Conservation (phyloP, 495 filamentous ascomycete species). For the Xylaria telfairii region DNA sequence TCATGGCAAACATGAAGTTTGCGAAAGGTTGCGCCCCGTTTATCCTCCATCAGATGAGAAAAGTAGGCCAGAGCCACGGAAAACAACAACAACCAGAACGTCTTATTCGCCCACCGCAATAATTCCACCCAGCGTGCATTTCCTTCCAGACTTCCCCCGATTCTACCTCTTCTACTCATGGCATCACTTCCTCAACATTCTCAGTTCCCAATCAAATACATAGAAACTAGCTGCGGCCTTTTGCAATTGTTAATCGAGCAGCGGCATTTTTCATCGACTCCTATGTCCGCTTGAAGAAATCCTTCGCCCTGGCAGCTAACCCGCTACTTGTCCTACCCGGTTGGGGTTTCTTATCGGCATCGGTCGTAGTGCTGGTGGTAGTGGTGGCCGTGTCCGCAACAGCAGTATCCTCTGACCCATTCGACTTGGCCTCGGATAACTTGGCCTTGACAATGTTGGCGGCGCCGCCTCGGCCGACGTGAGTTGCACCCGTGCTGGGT, state of each 20-base stretch:
- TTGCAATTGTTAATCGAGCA: not conserved
- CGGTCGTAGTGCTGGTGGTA: too few relatives aligned
- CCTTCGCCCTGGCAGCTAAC: conserved; percentile 61
- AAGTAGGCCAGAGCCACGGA: not conserved
- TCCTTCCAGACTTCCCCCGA: not conserved
- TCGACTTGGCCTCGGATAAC: not conserved
- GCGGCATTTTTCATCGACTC: conserved; percentile 16
- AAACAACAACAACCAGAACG: not conserved
- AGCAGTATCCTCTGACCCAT: not conserved
- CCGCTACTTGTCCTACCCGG: conserved; percentile 26
- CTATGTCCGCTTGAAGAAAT: conserved; percentile 59
- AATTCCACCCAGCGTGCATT: not conserved
- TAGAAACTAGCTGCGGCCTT: not conserved
- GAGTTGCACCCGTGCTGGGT: conserved; percentile 44
- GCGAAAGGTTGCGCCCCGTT: not conserved
- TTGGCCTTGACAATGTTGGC: conserved; percentile 58
- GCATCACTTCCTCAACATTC: not conserved
- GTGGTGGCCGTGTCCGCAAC: conserved; percentile 1
- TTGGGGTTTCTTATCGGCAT: conserved; percentile 28
- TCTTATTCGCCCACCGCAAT: not conserved
- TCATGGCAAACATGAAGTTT: not conserved
- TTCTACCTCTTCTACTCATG: not conserved
- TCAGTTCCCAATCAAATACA: not conserved
- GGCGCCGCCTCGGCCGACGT: conserved; percentile 62
- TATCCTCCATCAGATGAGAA: not conserved